Base-by-base conservation (phyloP, 495 filamentous ascomycete species). In the Elasticomyces elasticus region DNA sequence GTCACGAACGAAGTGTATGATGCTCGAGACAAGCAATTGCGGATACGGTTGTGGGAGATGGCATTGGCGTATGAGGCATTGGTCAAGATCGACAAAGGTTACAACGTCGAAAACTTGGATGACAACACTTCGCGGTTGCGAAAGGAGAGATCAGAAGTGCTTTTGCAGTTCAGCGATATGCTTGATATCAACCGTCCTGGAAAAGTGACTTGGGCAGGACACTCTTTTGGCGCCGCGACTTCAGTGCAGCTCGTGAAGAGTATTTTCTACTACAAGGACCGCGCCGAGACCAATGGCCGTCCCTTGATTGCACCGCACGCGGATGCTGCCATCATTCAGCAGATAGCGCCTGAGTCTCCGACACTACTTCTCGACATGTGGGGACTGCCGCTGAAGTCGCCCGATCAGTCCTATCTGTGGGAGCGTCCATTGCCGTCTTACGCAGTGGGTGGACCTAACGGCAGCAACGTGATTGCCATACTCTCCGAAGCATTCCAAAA, bases 141-240 rank as follows among this genome's bases (percentile, higher is more conserved):
- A 61, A 13, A 49, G 49, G 60, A 55, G 56, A 24, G 60, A 12
- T 30, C 53, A 35, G 33, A 68, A n/a, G 49, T 74, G 6, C 69
- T 87, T 12, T 55, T 61, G 15, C 70, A 70, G 52, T 81, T 89
- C 58, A 57, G 67, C 44, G 64, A 67, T 30, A 64, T 66, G 26
- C 71, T 91, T 25, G 77, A 86, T 56, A 73, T 91, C 6, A 75
- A 78, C 48, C 68, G 71, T n/a, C 84, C 87, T 0, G 87, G 86
- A 6, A 72, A 69, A n/a, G 74, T 89, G 1, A 76, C 78, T 41
- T 88, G 81, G 66, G 75, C 74, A 0, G 86, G 86, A 7, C 86
- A 91, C 66, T 84, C 80, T 15, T 90, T 91, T 60, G 86, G 86
- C 42, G 81, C 81, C 20, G 73, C 84, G 0, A 86, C 81, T 20